phyloP scores from a whole-genome alignment of 2,329 filamentous ascomycete species.

The Aspergillus spinulosporus region DNA sequence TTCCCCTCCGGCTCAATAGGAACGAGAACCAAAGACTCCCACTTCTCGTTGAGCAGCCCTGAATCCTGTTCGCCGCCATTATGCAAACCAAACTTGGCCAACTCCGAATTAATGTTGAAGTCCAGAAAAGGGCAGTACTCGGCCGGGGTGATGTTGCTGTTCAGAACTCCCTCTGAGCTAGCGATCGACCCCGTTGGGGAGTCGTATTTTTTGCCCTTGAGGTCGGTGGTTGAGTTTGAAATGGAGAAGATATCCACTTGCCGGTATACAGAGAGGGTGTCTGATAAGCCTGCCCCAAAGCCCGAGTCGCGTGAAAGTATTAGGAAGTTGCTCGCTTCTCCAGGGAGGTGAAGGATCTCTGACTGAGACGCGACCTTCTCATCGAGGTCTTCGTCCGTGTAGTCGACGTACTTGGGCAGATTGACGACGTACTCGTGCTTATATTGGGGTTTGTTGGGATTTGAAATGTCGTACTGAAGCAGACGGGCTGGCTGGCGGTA shows the following conservation, averaged over 20 bases:
- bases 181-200: conserved; percentile 47
- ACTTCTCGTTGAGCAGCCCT: conserved; percentile 70
- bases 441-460: conserved; percentile 46
- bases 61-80: conserved; percentile 65
- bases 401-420: conserved; percentile 60
- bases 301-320: conserved; percentile 64
- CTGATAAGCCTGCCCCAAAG: conserved; percentile 58
- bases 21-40: conserved; percentile 67
- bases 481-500: conserved; percentile 61
- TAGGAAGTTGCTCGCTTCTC: conserved; percentile 60
- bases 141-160: conserved; percentile 56
- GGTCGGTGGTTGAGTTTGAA: conserved; percentile 57
- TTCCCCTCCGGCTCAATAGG: conserved; percentile 51
- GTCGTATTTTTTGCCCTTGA: conserved; percentile 51
- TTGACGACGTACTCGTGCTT: conserved; percentile 65
- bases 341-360: conserved; percentile 64
- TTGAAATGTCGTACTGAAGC: conserved; percentile 63
- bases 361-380: conserved; percentile 64
- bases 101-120: conserved; percentile 65
- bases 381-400: conserved; percentile 50
- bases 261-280: conserved; percentile 61
- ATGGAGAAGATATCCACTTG: conserved; percentile 71
- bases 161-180: conserved; percentile 54
- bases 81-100: conserved; percentile 65
- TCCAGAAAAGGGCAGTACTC: conserved; percentile 67